Conservation (phyloP, 495 filamentous ascomycete species). For the Hyphodiscus hymeniophilus region DNA sequence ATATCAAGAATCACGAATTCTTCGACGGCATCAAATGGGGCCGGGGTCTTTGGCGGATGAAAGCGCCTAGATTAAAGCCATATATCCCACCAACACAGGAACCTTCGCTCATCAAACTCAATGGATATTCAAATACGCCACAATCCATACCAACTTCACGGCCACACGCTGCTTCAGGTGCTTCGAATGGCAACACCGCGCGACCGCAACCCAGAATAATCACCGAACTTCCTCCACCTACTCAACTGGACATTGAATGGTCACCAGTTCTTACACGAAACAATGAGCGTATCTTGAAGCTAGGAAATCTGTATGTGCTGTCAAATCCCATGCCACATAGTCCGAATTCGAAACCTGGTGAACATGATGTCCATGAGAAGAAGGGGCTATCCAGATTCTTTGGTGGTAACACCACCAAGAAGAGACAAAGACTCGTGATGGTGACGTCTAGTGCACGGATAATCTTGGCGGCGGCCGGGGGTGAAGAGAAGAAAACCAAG, state of each 20-base stretch:
- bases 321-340: conserved; percentile 62
- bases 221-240: conserved; percentile 91
- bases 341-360: conserved; percentile 56
- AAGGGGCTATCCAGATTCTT: conserved; percentile 91
- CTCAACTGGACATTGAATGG: conserved; percentile 98
- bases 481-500: conserved; percentile 94
- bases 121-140: conserved; percentile 45
- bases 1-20: conserved; percentile 96
- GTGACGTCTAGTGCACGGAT: conserved; percentile 85
- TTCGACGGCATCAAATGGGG: conserved; percentile 90
- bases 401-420: conserved; percentile 81
- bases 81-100: conserved; percentile 76
- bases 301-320: conserved; percentile 81
- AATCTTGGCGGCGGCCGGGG: conserved; percentile 83
- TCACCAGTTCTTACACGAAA: conserved; percentile 84
- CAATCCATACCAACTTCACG: conserved; percentile 41
- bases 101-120: conserved; percentile 69
- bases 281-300: conserved; percentile 90
- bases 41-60: conserved; percentile 78
- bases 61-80: conserved; percentile 80
- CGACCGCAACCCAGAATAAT: conserved; percentile 73
- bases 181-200: conserved; percentile 32
- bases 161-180: conserved; percentile 25
- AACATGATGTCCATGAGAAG: conserved; percentile 41
- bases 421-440: conserved; percentile 89